A percentile compares a stretch with the other conserved stretches of the same genome.
Evolutionary conservation across 2,329 filamentous ascomycete genomes (phyloP).

Genomic region (Bipolaris bicolor): DNA sequence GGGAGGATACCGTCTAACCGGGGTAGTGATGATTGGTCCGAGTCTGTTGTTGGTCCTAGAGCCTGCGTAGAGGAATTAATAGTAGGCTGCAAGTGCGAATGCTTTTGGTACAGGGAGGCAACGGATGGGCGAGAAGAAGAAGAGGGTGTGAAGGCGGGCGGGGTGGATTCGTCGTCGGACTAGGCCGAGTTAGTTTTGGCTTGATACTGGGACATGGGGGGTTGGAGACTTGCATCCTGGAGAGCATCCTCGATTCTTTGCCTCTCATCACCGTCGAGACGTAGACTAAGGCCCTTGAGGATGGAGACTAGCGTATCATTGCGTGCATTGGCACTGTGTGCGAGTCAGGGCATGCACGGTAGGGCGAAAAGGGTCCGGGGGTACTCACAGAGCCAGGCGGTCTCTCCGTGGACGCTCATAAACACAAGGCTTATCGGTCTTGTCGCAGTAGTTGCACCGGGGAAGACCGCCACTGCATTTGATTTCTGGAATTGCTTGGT

Average conservation of each 20-base stretch:
- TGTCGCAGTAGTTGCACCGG: constrained; percentile 39
- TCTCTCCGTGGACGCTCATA: constrained; percentile 41
- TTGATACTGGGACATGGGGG: neutral
- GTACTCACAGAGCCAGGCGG: constrained; percentile 31
- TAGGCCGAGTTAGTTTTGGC: constrained; percentile 2
- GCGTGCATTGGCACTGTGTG: constrained; percentile 19
- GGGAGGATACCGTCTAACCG: constrained; percentile 1
- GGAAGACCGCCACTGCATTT: constrained; percentile 44
- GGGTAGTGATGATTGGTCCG: constrained; percentile 3
- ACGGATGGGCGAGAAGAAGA: constrained; percentile 11
- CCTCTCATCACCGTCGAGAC: constrained; percentile 18
- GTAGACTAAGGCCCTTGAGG: constrained; percentile 24
- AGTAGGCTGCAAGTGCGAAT: neutral
- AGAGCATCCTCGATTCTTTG: constrained; percentile 19
- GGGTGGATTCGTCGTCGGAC: constrained; percentile 8
- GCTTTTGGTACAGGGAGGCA: neutral
- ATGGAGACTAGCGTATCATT: constrained; percentile 19
- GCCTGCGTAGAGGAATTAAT: neutral
- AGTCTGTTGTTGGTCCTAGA: neutral
- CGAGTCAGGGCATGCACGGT: constrained; percentile 6
- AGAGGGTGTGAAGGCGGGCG: constrained; percentile 3
- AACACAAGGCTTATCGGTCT: constrained; percentile 31
- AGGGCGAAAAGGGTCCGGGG: neutral
- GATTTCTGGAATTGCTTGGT: constrained; percentile 29
- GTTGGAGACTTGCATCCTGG: constrained; percentile 12